A percentile compares a stretch with the other conserved stretches of the same genome.
phyloP scores from a whole-genome alignment of 176 grass and related monocot species.

The Triticum urartu region DNA sequence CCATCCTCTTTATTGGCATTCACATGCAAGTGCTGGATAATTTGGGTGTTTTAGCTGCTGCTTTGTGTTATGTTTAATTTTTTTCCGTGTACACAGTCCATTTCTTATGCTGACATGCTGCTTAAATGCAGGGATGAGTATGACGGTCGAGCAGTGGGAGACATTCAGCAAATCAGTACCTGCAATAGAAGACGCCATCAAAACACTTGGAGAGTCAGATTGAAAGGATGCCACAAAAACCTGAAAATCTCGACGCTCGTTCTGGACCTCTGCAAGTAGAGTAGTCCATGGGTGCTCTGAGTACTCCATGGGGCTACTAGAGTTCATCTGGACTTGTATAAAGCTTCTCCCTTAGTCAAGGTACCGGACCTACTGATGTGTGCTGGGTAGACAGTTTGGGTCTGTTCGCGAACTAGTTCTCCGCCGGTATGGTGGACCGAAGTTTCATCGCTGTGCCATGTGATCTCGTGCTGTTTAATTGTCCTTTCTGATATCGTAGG shows the following conservation, averaged over 20 bases:
- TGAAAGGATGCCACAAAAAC: slow-evolving; percentile 19
- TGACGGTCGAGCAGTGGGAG: slow-evolving; percentile 90
- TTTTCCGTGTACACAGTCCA: background rate
- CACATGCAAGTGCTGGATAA: background rate
- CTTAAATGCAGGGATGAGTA: slow-evolving; percentile 62
- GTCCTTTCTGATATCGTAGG: background rate
- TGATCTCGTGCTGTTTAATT: background rate
- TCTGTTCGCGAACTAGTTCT: slow-evolving; percentile 11
- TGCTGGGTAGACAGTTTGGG: slow-evolving; percentile 18
- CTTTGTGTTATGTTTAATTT: background rate
- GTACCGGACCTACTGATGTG: background rate
- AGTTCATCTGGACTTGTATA: slow-evolving; percentile 10
- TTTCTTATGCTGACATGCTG: background rate
- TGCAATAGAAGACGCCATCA: slow-evolving; percentile 78
- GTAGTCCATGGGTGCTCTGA: background rate
- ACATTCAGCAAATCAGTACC: slow-evolving; percentile 61
- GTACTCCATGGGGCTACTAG: slow-evolving; percentile 4
- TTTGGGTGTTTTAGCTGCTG: slow-evolving; percentile 8
- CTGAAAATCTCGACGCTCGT: background rate
- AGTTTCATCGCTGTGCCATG: background rate
- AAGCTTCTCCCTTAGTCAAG: background rate
- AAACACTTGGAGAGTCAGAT: slow-evolving; percentile 59
- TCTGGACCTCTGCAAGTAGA: background rate
- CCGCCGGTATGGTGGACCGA: background rate
- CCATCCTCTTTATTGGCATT: background rate